Evolutionary conservation across 2,329 filamentous ascomycete species (phyloP).

Genomic region (Periglandula ipomoeae): DNA sequence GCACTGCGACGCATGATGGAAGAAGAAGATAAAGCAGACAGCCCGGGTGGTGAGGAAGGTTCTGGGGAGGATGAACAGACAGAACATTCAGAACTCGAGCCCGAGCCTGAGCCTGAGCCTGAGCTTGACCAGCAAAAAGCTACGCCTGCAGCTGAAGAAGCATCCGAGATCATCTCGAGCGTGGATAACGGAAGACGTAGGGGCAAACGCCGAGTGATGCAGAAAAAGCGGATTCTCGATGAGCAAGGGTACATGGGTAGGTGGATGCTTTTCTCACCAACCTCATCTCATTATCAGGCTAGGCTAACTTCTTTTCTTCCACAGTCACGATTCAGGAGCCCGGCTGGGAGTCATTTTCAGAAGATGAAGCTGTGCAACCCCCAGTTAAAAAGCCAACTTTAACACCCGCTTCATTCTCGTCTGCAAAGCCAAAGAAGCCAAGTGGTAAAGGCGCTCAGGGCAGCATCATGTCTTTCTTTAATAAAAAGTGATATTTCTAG

Average conservation of each 20-base stretch:
- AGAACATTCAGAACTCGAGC: slow-evolving; percentile 27
- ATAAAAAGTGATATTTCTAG: slow-evolving; percentile 54
- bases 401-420: slow-evolving; percentile 33
- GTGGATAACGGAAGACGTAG: slow-evolving; percentile 54
- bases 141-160: slow-evolving; percentile 32
- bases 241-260: slow-evolving; percentile 83
- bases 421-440: slow-evolving; percentile 46
- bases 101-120: slow-evolving; percentile 28
- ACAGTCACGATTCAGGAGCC: slow-evolving; percentile 77
- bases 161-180: slow-evolving; percentile 44
- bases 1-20: slow-evolving; percentile 36
- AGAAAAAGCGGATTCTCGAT: slow-evolving; percentile 79
- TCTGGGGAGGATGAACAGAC: slow-evolving; percentile 30
- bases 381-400: slow-evolving; percentile 44
- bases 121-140: slow-evolving; percentile 21
- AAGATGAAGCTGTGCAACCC: slow-evolving; percentile 61
- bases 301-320: slow-evolving; percentile 1
- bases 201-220: slow-evolving; percentile 71
- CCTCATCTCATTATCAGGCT: background rate
- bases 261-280: slow-evolving; percentile 25
- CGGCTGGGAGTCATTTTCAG: slow-evolving; percentile 87
- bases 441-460: slow-evolving; percentile 56
- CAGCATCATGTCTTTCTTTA: slow-evolving; percentile 88
- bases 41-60: slow-evolving; percentile 28
- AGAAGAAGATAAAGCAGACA: slow-evolving; percentile 45